phyloP scores from a whole-genome alignment of 2,329 filamentous ascomycete genomes.

The Rhynchosporium secalis region DNA sequence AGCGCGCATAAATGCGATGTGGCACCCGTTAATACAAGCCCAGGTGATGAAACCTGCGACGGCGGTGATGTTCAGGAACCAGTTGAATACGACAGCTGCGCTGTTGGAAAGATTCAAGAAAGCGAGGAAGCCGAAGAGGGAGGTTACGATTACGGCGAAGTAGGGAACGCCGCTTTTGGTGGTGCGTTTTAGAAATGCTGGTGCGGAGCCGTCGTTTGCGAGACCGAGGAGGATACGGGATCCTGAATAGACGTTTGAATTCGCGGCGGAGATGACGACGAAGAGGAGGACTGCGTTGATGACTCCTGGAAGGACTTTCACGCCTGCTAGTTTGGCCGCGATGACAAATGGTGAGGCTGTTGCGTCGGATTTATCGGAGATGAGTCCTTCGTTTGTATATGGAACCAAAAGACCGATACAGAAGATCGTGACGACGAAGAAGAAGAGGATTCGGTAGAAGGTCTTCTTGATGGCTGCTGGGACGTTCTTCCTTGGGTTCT shows the following conservation, averaged over 20 bases:
- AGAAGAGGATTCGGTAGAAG: constrained; percentile 71
- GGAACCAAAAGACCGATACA: constrained; percentile 73
- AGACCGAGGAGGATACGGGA: constrained; percentile 68
- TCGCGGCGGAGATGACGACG: constrained; percentile 75
- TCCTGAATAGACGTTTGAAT: constrained; percentile 74
- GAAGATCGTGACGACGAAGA: constrained; percentile 66
- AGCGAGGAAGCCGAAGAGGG: constrained; percentile 61
- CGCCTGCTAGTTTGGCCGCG: constrained; percentile 60
- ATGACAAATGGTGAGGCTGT: constrained; percentile 64
- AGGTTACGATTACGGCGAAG: constrained; percentile 56
- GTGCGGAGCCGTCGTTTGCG: constrained; percentile 63
- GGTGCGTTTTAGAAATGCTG: constrained; percentile 57
- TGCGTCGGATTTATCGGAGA: constrained; percentile 54
- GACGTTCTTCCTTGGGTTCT: constrained; percentile 70
- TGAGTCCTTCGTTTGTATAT: constrained; percentile 56
- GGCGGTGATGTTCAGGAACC: constrained; percentile 70
- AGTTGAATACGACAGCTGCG: constrained; percentile 65
- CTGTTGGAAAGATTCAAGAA: constrained; percentile 65
- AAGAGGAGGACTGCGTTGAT: constrained; percentile 79
- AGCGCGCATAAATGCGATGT: constrained; percentile 65
- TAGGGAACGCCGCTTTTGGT: constrained; percentile 64
- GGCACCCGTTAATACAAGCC: constrained; percentile 64
- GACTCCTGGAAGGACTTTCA: constrained; percentile 63
- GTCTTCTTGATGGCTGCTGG: constrained; percentile 72
- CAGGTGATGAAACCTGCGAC: constrained; percentile 71